phyloP scores from a whole-genome alignment of 2,329 filamentous ascomycete species.

The Penicillium verrucosum region DNA sequence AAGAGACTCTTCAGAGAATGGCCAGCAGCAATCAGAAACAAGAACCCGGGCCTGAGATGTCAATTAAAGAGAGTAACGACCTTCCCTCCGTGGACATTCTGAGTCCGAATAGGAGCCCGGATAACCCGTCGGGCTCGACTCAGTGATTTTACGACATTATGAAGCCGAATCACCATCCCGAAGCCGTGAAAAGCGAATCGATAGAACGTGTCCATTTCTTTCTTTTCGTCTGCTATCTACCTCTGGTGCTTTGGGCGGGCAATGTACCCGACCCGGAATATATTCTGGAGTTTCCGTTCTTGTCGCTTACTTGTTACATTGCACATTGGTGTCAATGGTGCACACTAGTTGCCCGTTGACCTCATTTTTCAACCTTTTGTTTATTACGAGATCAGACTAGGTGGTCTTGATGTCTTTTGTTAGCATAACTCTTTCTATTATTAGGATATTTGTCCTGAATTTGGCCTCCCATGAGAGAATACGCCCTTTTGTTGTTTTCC shows the following conservation, averaged over 20 bases:
- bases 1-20: conserved; percentile 32
- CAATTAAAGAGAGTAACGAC: conserved; percentile 25
- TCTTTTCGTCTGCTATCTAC: conserved; percentile 12
- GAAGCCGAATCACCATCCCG: conserved; percentile 1
- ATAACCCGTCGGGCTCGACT: conserved; percentile 3
- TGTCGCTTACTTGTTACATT: conserved; percentile 19
- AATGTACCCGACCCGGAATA: conserved; percentile 6
- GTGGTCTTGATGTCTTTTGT: conserved; percentile 12
- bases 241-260: conserved; percentile 9
- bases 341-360: conserved; percentile 5
- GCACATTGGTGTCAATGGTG: conserved; percentile 23
- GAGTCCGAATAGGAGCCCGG: conserved; percentile 6
- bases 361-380: conserved; percentile 4
- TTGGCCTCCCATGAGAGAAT: conserved; percentile 15
- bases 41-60: conserved; percentile 35
- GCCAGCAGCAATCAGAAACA: conserved; percentile 17
- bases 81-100: conserved; percentile 18
- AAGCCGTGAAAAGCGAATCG: conserved; percentile 19
- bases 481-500: conserved; percentile 12
- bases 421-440: conserved; percentile 8
- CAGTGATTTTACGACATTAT: conserved; percentile 10
- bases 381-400: conserved; percentile 10
- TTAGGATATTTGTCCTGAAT: conserved; percentile 5
- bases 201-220: conserved; percentile 18
- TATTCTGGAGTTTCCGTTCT: conserved; percentile 7